These are phyloP conservation scores for Xylariales sp. DNA, from an alignment of 2,329 filamentous ascomycete species.

Conservation along the genomic window DNA sequence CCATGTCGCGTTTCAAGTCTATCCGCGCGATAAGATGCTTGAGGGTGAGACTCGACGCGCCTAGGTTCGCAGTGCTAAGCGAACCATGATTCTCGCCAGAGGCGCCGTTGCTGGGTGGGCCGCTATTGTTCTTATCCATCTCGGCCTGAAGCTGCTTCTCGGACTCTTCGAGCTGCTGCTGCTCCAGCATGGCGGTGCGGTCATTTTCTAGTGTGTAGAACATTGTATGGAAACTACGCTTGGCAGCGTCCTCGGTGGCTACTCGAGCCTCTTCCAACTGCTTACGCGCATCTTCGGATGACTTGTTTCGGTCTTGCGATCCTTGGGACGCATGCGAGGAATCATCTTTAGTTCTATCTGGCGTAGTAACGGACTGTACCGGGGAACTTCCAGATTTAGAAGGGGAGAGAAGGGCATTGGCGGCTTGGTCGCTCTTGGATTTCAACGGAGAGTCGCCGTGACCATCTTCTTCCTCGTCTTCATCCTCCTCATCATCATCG, in stretches of 20 bases:
- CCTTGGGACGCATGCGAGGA: slow-evolving; percentile 34
- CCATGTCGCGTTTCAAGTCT: slow-evolving; percentile 84
- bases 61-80: slow-evolving; percentile 88
- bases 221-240: slow-evolving; percentile 84
- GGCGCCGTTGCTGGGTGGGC: slow-evolving; percentile 43
- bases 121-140: slow-evolving; percentile 65
- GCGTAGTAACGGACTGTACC: slow-evolving; percentile 58
- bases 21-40: slow-evolving; percentile 97
- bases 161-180: slow-evolving; percentile 93
- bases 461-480: slow-evolving; percentile 52
- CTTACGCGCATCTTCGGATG: slow-evolving; percentile 84
- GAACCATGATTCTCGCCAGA: slow-evolving; percentile 72
- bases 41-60: slow-evolving; percentile 89
- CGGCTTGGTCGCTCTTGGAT: slow-evolving; percentile 44
- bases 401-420: slow-evolving; percentile 59
- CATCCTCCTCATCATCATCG: slow-evolving; percentile 71
- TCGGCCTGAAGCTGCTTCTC: slow-evolving; percentile 95
- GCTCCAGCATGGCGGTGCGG: slow-evolving; percentile 92
- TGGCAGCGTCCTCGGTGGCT: slow-evolving; percentile 83
- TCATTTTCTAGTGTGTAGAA: slow-evolving; percentile 97
- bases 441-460: slow-evolving; percentile 49
- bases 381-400: slow-evolving; percentile 66
- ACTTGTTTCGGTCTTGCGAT: slow-evolving; percentile 49
- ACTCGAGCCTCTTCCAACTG: slow-evolving; percentile 89
- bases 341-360: slow-evolving; percentile 51